These are phyloP conservation scores for Dioscorea cayenensis DNA, from an alignment of 116 monocot species.

Conservation along the genomic window DNA sequence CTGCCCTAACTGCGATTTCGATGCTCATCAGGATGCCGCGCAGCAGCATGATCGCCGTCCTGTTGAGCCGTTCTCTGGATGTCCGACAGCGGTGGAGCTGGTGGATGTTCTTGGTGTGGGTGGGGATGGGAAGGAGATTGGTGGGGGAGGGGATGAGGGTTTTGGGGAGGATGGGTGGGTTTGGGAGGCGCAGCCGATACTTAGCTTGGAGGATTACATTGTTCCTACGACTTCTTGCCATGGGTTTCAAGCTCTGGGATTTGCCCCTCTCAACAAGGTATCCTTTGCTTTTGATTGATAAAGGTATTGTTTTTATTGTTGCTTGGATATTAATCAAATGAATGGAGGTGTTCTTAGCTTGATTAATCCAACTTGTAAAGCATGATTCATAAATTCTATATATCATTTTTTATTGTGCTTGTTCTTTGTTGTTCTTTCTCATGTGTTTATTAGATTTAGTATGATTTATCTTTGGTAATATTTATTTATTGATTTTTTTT, in stretches of 20 bases:
- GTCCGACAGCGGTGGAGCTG: constrained; percentile 23
- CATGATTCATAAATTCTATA: too few species aligned
- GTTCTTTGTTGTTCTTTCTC: too few species aligned
- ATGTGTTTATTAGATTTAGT: too few species aligned
- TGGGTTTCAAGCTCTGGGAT: constrained; percentile 45
- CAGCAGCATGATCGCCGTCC: constrained; percentile 29
- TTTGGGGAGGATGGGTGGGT: constrained; percentile 17
- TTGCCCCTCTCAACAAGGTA: constrained; percentile 59
- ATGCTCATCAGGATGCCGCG: constrained; percentile 11
- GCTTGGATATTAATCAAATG: too few species aligned
- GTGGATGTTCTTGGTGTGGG: constrained; percentile 14
- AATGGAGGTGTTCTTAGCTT: too few species aligned
- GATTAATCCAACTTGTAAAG: too few species aligned
- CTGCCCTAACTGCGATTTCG: constrained; percentile 84
- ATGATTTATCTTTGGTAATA: too few species aligned
- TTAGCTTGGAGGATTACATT: constrained; percentile 69
- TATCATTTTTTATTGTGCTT: too few species aligned
- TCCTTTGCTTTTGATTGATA: too few species aligned
- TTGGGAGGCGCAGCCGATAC: constrained; percentile 33
- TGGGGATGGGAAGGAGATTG: constrained; percentile 13
- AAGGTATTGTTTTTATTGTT: too few species aligned
- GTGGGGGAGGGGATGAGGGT: constrained; percentile 1
- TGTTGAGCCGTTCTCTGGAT: constrained; percentile 70
- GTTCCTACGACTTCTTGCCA: constrained; percentile 41
- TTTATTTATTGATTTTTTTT: too few species aligned